Evolutionary conservation across 805 yeast species (phyloP), one percentile per base, ranked within the genome.

Genomic region (Diddensiella santjacobensis): DNA sequence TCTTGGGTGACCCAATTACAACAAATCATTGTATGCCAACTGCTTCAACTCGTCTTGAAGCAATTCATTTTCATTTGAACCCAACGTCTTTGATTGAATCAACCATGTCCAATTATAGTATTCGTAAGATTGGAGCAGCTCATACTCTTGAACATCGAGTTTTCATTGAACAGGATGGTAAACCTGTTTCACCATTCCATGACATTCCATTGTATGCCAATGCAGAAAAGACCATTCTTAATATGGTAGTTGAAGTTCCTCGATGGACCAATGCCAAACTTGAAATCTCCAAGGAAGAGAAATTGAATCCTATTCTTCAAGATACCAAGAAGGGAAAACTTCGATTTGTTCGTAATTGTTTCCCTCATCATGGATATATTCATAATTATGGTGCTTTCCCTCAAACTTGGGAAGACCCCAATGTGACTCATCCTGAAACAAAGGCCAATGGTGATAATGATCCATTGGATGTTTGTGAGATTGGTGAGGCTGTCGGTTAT

Each of bases 371-470:
- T 70, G 99, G 99, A 61, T 91, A 93, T 77, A 91, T 91, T 60
- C 96, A 89, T 76, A 93, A 93, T 77, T 91, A 91, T 69, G 99
- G 98, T 69, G 97, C 97, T 43, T 85, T 91, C 80, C 98, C 98
- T 58, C 97, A 91, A 90, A 93, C 98, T 4, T 93, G 98, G 98
- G 99, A 93, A 69, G 95, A 93, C 65, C 95, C 96, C 22, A 80
- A 84, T 52, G 71, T 70, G 42, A 61, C 57, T 48, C 74, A 70
- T 60, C 67, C 71, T 31, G 76, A 67, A 56, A 71, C 78, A 54
- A 77, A 71, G 66, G 80, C 77, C 38, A 69, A 70, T 53, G 99
- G 99, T 54, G 99, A 91, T 71, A 87, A 90, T 63, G 99, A 91
- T 69, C 99, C 99, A 3, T 72, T 91, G 57, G 99, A 91, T 63